Percentiles rank a stretch among this genome's conserved stretches.
phyloP scores from a whole-genome alignment of 1,139 yeast genomes.

The Scheffersomyces parashehatae region DNA sequence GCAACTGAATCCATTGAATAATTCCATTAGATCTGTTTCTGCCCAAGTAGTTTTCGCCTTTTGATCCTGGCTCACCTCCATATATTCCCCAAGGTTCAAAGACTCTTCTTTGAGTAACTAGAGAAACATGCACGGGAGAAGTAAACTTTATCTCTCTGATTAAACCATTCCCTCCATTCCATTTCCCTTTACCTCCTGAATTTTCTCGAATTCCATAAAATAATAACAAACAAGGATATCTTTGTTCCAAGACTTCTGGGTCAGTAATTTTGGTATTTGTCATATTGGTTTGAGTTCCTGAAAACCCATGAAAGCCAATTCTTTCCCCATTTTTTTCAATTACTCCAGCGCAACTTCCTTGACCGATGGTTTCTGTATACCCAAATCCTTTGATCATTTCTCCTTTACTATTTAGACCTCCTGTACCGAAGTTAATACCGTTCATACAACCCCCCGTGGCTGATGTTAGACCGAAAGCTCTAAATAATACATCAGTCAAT shows the following conservation, averaged over 20 bases:
- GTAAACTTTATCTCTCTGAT: slow-evolving; percentile 21
- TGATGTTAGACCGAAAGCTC: slow-evolving; percentile 43
- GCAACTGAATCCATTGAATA: slow-evolving; percentile 22
- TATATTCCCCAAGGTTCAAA: slow-evolving; percentile 22
- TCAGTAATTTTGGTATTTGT: slow-evolving; percentile 45
- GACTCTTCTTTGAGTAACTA: slow-evolving; percentile 24
- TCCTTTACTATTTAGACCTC: slow-evolving; percentile 36
- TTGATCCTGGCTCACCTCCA: slow-evolving; percentile 40
- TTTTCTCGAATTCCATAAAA: slow-evolving; percentile 31
- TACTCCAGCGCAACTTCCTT: slow-evolving; percentile 46
- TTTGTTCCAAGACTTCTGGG: slow-evolving; percentile 38
- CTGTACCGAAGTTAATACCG: slow-evolving; percentile 47
- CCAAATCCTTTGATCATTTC: slow-evolving; percentile 44
- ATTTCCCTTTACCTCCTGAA: slow-evolving; percentile 39
- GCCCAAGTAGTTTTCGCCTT: slow-evolving; percentile 63
- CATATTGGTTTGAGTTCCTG: slow-evolving; percentile 50
- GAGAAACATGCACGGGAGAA: slow-evolving; percentile 18
- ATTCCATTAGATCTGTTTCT: slow-evolving; percentile 23
- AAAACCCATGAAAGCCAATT: slow-evolving; percentile 23
- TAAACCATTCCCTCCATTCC: slow-evolving; percentile 34
- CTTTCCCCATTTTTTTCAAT: slow-evolving; percentile 25
- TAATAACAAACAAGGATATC: slow-evolving; percentile 35
- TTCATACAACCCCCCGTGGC: slow-evolving; percentile 49
- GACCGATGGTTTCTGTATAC: slow-evolving; percentile 49
- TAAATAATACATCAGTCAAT: slow-evolving; percentile 40